These are phyloP conservation scores for Pseudogymnoascus sp. DNA, from an alignment of 2,329 filamentous ascomycete genomes.

Conservation along the genomic window DNA sequence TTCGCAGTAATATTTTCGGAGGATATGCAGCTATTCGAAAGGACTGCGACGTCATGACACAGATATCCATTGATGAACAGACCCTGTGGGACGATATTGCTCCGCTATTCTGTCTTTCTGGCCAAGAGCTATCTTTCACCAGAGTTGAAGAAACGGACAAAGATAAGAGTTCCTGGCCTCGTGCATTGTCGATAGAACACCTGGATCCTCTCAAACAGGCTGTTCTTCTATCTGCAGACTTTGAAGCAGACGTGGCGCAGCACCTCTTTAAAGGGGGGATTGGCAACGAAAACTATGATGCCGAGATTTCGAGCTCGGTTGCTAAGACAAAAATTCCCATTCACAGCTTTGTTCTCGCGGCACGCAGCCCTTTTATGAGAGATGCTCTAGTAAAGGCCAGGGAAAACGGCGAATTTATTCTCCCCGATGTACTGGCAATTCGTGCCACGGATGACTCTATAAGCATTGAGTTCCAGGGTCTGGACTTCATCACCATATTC, in stretches of 20 bases:
- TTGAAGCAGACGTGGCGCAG: constrained; percentile 53
- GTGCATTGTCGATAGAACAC: constrained; percentile 42
- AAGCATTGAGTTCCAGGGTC: constrained; percentile 56
- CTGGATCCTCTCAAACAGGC: constrained; percentile 43
- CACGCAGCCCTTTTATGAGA: constrained; percentile 63
- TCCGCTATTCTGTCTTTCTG: constrained; percentile 58
- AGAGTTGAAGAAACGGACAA: constrained; percentile 32
- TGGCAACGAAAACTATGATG: constrained; percentile 30
- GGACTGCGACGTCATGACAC: constrained; percentile 69
- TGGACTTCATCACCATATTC: constrained; percentile 71
- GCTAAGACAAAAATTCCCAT: constrained; percentile 52
- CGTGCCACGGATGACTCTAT: constrained; percentile 43
- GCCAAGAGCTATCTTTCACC: constrained; percentile 40
- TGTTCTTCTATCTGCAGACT: constrained; percentile 53
- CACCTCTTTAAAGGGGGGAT: constrained; percentile 38
- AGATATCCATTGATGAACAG: constrained; percentile 57
- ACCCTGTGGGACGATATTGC: constrained; percentile 67
- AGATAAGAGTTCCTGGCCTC: constrained; percentile 33
- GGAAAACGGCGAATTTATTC: constrained; percentile 43
- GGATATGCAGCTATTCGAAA: constrained; percentile 81
- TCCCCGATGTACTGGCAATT: constrained; percentile 54
- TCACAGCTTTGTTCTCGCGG: constrained; percentile 73
- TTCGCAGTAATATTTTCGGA: constrained; percentile 81
- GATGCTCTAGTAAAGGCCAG: constrained; percentile 51
- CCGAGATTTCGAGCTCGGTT: neutral